A percentile compares a stretch with the other conserved stretches of the same genome.
Evolutionary conservation across 768 basidiomycete species (phyloP).

Genomic region (Leucosporidium yakuticum): DNA sequence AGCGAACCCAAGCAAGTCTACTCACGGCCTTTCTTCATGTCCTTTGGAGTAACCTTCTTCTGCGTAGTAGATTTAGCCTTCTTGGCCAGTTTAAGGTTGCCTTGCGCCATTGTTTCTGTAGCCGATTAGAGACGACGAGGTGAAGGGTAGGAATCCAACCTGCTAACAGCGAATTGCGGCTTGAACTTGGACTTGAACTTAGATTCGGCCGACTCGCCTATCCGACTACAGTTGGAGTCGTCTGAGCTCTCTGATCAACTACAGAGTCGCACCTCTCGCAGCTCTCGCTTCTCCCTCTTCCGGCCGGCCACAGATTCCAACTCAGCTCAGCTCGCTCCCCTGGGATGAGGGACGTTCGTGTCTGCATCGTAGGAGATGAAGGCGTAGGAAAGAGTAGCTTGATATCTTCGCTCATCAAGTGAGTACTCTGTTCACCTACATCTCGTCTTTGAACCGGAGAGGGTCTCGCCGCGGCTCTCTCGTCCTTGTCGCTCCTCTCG

Average conservation of each 20-base stretch:
- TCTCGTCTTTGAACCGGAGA: not conserved
- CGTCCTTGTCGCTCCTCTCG: slow-evolving; percentile 2
- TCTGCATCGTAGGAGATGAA: slow-evolving; percentile 90
- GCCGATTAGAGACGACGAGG: not conserved
- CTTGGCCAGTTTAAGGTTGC: slow-evolving; percentile 5
- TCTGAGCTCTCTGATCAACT: not conserved
- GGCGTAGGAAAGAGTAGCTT: slow-evolving; percentile 98
- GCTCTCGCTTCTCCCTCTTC: not conserved
- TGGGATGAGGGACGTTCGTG: slow-evolving; percentile 70
- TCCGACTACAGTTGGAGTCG: not conserved
- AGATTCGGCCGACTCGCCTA: not conserved
- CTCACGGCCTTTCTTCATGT: slow-evolving; percentile 29
- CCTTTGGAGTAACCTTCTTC: slow-evolving; percentile 24
- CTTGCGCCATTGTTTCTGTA: slow-evolving; percentile 17
- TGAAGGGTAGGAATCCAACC: not conserved
- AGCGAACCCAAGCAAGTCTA: not conserved
- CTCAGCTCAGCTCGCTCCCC: not conserved
- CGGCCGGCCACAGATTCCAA: not conserved
- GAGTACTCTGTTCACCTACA: slow-evolving; percentile 42
- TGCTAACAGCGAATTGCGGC: not conserved
- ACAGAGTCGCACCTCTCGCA: not conserved
- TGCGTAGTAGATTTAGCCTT: slow-evolving; percentile 17
- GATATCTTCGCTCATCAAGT: slow-evolving; percentile 93
- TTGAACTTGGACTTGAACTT: not conserved
- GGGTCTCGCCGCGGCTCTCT: not conserved